Percentiles rank a stretch among this genome's conserved stretches.
phyloP scores from a whole-genome alignment of 2,329 filamentous ascomycete genomes.

The Mycosphaerella sp. region DNA sequence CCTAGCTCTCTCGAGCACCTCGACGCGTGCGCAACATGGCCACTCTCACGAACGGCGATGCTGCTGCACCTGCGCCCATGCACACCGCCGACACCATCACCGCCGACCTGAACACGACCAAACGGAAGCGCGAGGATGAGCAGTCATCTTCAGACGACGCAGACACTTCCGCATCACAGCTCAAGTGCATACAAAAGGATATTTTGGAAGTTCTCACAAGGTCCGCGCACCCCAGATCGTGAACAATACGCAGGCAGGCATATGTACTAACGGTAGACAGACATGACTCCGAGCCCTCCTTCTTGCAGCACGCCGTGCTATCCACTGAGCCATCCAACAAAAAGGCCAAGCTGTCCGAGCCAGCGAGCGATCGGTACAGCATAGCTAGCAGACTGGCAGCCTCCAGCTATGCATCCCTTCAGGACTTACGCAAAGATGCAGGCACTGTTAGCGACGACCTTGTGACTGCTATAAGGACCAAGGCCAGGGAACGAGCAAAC shows the following conservation, averaged over 20 bases:
- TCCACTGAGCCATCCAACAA: constrained; percentile 41
- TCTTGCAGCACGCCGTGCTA: constrained; percentile 38
- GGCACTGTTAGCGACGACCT: constrained; percentile 37
- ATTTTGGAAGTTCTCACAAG: constrained; percentile 39
- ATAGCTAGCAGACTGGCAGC: constrained; percentile 37
- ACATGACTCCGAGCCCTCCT: constrained; percentile 41
- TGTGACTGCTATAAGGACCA: constrained; percentile 30
- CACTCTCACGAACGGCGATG: constrained; percentile 12
- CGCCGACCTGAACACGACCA: constrained; percentile 21
- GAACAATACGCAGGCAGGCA: background rate
- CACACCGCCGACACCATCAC: constrained; percentile 6
- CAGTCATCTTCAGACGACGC: constrained; percentile 29
- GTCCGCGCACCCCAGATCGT: constrained; percentile 25
- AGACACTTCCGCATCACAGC: constrained; percentile 13
- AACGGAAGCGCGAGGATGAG: constrained; percentile 43
- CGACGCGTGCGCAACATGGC: constrained; percentile 20
- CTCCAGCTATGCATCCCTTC: constrained; percentile 38
- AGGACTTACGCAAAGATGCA: constrained; percentile 40
- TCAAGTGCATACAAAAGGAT: constrained; percentile 34
- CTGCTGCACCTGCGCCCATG: constrained; percentile 6
- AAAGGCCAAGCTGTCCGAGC: constrained; percentile 39
- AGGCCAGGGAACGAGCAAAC: constrained; percentile 22
- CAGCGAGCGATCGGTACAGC: constrained; percentile 27
- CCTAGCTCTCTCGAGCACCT: constrained; percentile 6
- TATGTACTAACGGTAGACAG: constrained; percentile 20